Base-by-base conservation (phyloP, 2,329 filamentous ascomycete species). In the Fusarium burgessii region DNA sequence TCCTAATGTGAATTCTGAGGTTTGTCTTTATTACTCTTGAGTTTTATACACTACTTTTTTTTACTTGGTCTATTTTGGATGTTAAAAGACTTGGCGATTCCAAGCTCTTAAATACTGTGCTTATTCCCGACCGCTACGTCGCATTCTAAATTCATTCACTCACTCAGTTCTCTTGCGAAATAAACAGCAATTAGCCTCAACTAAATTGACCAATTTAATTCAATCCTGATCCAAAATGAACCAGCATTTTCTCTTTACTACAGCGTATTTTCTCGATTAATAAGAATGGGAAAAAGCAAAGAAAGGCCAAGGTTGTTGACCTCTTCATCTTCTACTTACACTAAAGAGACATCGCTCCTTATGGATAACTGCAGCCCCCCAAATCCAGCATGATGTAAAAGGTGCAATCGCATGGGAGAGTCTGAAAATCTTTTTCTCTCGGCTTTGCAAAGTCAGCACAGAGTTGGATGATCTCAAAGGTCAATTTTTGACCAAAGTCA, bases 401-500 rank as follows among this genome's bases (percentile, higher is more conserved):
- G 59, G 13, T 15, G 33, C 55, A 5, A 35, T 70, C 54, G 50
- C 7, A 9, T 40, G 43, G 14, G 20, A 65, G 18, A 20, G 18
- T 6, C 15, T 76, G 43, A 25, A 11, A 5, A 18, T 56, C 3
- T 63, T 76, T 36, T 69, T 70, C 29, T n/a, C 54, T 3, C 23
- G 14, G 32, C 32, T 71, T 13, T 33, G 66, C 9, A 32, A 72
- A 15, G 12, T 56, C 18, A 73, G 58, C 58, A 72, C 35, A 12
- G 63, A 46, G 43, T 66, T n/a, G 51, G 69, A 35, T n/a, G 62
- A 75, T 17, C 70, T 78, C 10, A 43, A 63, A 4, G 17, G 49
- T 7, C 35, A 63, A 3, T 66, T 81, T 10, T 33, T 71, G 11
- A 32, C 68, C 8, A 76, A 71, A 27, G 38, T 78, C 13, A 23